These are phyloP conservation scores for Salvia hispanica DNA, from an alignment of 257 asterid genomes.

Conservation along the genomic window DNA sequence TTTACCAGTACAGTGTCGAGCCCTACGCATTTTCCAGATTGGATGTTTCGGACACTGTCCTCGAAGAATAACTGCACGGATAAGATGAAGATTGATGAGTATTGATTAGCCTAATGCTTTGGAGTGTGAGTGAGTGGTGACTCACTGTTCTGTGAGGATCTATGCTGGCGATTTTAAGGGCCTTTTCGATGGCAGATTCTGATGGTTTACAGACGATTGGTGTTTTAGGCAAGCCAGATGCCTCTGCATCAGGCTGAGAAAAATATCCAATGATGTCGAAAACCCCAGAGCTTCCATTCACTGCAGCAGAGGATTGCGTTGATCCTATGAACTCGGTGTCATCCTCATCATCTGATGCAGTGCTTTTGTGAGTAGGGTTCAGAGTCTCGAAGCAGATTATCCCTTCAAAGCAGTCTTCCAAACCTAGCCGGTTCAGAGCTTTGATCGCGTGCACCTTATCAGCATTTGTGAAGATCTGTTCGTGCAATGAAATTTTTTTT, in stretches of 20 bases:
- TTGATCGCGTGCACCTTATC: conserved; percentile 73
- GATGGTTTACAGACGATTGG: conserved; percentile 91
- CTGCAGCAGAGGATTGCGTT: conserved; percentile 5
- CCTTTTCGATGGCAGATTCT: conserved; percentile 71
- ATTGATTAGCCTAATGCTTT: background rate
- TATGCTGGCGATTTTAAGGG: conserved; percentile 69
- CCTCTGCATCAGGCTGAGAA: conserved; percentile 45
- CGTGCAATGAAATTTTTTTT: background rate
- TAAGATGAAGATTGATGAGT: background rate
- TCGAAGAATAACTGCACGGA: conserved; percentile 76
- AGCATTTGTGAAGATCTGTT: conserved; percentile 89
- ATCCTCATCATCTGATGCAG: conserved; percentile 75
- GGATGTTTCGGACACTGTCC: conserved; percentile 79
- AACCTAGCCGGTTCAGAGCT: conserved; percentile 58
- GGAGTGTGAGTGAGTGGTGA: background rate
- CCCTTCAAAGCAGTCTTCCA: conserved; percentile 87
- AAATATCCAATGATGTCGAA: conserved; percentile 76
- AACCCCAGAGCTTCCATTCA: conserved; percentile 47
- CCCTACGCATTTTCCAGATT: conserved; percentile 77
- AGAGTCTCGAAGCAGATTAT: conserved; percentile 89
- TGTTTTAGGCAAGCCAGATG: conserved; percentile 62
- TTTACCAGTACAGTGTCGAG: conserved; percentile 79
- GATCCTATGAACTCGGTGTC: conserved; percentile 63
- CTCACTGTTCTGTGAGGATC: conserved; percentile 73
- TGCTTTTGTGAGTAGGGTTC: conserved; percentile 62